Evolutionary conservation across 352 stramenopile genomes (phyloP), one percentile per base, ranked within the genome.

Genomic region (Aphanomyces invadans): DNA sequence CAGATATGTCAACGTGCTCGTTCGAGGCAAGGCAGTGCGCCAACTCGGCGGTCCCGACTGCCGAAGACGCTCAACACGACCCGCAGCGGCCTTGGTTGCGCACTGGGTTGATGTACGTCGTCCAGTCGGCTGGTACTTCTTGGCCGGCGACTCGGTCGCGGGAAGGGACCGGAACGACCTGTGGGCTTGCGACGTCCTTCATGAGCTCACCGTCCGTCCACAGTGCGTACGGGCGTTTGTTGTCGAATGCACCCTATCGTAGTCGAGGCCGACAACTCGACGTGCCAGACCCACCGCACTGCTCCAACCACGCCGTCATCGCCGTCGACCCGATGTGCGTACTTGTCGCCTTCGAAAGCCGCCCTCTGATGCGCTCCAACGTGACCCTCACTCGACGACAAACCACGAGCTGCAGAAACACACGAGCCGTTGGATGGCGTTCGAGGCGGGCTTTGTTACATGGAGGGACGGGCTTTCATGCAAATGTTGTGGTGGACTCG

Each of bases 51-150:
- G 87, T 91, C 3, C 89, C 87, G 4, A 94, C 79, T 2, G 89
- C 90, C 10, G 95, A 98, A 65, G 98, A 98, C 7, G 95, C 91
- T 95, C 95, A 98, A 79, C 95, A 98, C 42, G 93, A 97, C 28
- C 94, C 95, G 69, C 95, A 98, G 65, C 87, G 83, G 12, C 88
- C 89, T 75, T 98, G 95, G 63, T 96, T 96, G 72, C 97, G 96
- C 36, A 99, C 77, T 17, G 81, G 73, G 5, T 88, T 97, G 17
- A 98, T 91, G 60, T 73, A 83, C 54, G 33, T 56, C 36, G 74
- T 65, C 92, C 92, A 98, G 75, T 98, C 84, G n/a, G 96, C 71
- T 1, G 72, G 57, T 25, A 69, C 11, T 57, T 55, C 61, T 25
- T 71, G 68, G 44, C 36, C 44, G 33, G 48, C 64, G 49, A 29